Conservation (phyloP, 805 yeast species). For the Diddensiella caesifluorescens region DNA sequence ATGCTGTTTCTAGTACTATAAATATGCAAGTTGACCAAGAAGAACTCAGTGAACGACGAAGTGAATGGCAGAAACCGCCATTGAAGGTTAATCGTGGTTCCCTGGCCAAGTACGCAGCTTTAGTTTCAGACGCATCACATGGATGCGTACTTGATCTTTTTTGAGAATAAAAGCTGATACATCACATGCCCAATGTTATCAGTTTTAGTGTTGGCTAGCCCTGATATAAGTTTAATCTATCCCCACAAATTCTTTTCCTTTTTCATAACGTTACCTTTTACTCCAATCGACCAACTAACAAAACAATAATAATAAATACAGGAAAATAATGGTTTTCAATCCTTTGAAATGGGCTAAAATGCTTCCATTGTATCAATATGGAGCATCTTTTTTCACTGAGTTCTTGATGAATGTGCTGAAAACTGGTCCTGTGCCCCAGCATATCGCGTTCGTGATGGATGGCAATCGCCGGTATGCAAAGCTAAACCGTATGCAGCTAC, state of each 20-base stretch:
- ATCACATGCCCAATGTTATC: too few species aligned
- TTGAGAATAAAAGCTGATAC: conserved; percentile 3
- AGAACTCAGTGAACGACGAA: conserved; percentile 65
- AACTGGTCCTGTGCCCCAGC: conserved; percentile 81
- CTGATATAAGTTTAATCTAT: neutral
- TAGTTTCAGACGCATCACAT: conserved; percentile 82
- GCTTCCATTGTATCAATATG: conserved; percentile 24
- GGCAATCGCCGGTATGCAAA: conserved; percentile 91
- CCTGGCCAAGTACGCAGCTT: conserved; percentile 69
- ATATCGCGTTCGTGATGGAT: conserved; percentile 94
- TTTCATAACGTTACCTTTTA: neutral
- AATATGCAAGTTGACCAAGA: conserved; percentile 70
- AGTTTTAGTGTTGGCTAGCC: too few species aligned
- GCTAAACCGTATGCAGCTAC: conserved; percentile 48
- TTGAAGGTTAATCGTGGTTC: conserved; percentile 90
- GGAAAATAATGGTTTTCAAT: conserved; percentile 4
- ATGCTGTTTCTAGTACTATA: conserved; percentile 81
- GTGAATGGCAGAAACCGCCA: conserved; percentile 67
- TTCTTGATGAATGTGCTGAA: conserved; percentile 36
- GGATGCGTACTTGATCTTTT: conserved; percentile 68
- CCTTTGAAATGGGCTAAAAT: conserved; percentile 13
- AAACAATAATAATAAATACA: neutral
- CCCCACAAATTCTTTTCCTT: neutral
- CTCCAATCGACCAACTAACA: neutral
- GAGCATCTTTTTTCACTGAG: conserved; percentile 23